Percentiles rank a stretch among this genome's conserved stretches.
Evolutionary conservation across 2,329 filamentous ascomycete genomes (phyloP).

Genomic region (Neonectria sp.): DNA sequence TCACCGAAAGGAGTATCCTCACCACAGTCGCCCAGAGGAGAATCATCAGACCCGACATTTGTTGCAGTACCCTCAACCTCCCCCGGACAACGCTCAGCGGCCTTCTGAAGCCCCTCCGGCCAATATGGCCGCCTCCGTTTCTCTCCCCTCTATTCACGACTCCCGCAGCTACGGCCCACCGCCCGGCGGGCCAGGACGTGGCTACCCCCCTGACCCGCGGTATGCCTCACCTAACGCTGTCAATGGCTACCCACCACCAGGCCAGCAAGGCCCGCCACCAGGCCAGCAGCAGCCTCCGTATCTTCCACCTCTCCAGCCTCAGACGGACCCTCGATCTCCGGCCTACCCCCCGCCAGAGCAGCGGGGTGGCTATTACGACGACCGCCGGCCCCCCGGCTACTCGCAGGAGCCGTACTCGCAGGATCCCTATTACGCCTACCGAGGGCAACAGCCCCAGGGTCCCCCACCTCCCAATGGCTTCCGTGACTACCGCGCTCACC

Average conservation of each 20-base stretch:
- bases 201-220: constrained; percentile 53
- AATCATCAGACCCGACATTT: constrained; percentile 58
- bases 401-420: constrained; percentile 53
- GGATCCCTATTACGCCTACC: constrained; percentile 55
- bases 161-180: constrained; percentile 55
- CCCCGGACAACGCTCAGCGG: constrained; percentile 58
- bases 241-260: constrained; percentile 63
- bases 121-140: constrained; percentile 62
- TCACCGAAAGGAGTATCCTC: constrained; percentile 56
- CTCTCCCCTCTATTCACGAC: constrained; percentile 67
- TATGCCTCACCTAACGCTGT: constrained; percentile 62
- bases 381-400: constrained; percentile 52
- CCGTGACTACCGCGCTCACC: constrained; percentile 48
- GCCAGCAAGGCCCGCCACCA: constrained; percentile 39
- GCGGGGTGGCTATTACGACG: constrained; percentile 55
- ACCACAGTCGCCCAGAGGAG: constrained; percentile 56
- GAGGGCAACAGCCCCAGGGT: constrained; percentile 44
- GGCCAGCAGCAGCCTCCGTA: constrained; percentile 51
- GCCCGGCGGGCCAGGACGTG: constrained; percentile 50
- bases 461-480: constrained; percentile 51
- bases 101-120: constrained; percentile 47
- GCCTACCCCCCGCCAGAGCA: constrained; percentile 59
- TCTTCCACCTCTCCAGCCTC: constrained; percentile 57
- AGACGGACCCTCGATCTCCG: constrained; percentile 52
- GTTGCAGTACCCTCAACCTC: constrained; percentile 54